Conservation (phyloP, 192 early-diverging fungal species). For the Backusella liffmaniae region DNA sequence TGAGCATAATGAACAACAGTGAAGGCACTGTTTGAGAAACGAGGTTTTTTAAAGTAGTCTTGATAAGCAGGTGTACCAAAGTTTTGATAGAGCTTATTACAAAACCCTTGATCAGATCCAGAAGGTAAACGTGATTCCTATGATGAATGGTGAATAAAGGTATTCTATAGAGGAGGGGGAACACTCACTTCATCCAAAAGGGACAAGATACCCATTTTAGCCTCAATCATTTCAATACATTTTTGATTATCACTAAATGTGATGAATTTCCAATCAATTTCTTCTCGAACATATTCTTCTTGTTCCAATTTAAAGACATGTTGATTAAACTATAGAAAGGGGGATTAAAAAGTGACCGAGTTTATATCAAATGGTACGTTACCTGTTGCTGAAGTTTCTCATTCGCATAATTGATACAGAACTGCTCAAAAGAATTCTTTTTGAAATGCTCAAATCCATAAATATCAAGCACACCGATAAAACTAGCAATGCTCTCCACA, state of each 20-base stretch:
- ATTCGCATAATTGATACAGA: conserved; percentile 97
- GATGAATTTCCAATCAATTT: conserved; percentile 98
- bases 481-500: conserved; percentile 42
- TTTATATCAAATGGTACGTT: not conserved
- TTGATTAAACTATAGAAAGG: conserved; percentile 79
- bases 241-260: conserved; percentile 99
- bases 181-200: conserved; percentile 88
- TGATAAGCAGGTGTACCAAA: conserved; percentile 66
- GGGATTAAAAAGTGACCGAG: too few relatives aligned
- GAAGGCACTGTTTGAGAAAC: conserved; percentile 83
- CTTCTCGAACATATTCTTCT: conserved; percentile 95
- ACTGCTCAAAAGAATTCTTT: conserved; percentile 99
- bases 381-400: conserved; percentile 96
- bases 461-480: conserved; percentile 99
- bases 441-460: conserved; percentile 99
- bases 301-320: conserved; percentile 99
- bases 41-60: conserved; percentile 87
- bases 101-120: conserved; percentile 82
- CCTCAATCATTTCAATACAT: conserved; percentile 99
- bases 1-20: conserved; percentile 95
- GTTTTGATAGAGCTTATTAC: conserved; percentile 87
- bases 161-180: not conserved
- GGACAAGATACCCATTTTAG: conserved; percentile 89
- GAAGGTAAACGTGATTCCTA: conserved; percentile 72
- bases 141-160: not conserved